These are phyloP conservation scores for Suillus americanus DNA, from an alignment of 768 basidiomycete genomes.

Conservation along the genomic window DNA sequence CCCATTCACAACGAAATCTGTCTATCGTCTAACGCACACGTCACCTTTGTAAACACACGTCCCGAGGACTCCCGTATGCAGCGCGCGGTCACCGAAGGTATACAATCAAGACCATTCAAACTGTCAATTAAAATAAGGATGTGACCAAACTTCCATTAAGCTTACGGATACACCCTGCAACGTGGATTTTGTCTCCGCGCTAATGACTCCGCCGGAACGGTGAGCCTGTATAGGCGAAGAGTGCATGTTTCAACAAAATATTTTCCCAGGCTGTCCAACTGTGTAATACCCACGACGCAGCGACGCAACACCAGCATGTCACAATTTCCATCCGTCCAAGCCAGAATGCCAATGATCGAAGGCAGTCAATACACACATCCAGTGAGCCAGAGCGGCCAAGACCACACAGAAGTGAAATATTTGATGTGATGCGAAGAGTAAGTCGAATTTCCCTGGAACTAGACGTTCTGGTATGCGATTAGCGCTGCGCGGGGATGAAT, in stretches of 20 bases:
- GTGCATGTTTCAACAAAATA: slow-evolving; percentile 20
- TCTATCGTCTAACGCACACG: background rate
- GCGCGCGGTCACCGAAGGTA: background rate
- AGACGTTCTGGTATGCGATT: slow-evolving; percentile 79
- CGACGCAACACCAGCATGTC: slow-evolving; percentile 16
- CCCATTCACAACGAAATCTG: slow-evolving; percentile 10
- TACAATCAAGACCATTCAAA: background rate
- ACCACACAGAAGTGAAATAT: slow-evolving; percentile 86
- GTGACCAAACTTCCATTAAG: slow-evolving; percentile 29
- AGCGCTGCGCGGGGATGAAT: slow-evolving; percentile 59
- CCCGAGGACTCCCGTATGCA: background rate
- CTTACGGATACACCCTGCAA: slow-evolving; percentile 23
- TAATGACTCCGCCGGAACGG: slow-evolving; percentile 19
- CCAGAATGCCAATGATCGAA: slow-evolving; percentile 58
- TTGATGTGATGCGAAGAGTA: slow-evolving; percentile 80
- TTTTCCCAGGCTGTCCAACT: slow-evolving; percentile 16
- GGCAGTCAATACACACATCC: slow-evolving; percentile 52
- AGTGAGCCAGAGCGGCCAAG: slow-evolving; percentile 68
- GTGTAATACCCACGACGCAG: slow-evolving; percentile 12
- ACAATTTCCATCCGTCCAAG: slow-evolving; percentile 18
- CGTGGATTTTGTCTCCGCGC: slow-evolving; percentile 31
- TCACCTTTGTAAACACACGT: slow-evolving; percentile 1
- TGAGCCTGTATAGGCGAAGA: slow-evolving; percentile 6
- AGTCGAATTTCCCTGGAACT: slow-evolving; percentile 77
- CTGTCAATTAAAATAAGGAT: slow-evolving; percentile 21